phyloP scores from a whole-genome alignment of 192 early-diverging fungal genomes.

The Backusella liffmaniae region DNA sequence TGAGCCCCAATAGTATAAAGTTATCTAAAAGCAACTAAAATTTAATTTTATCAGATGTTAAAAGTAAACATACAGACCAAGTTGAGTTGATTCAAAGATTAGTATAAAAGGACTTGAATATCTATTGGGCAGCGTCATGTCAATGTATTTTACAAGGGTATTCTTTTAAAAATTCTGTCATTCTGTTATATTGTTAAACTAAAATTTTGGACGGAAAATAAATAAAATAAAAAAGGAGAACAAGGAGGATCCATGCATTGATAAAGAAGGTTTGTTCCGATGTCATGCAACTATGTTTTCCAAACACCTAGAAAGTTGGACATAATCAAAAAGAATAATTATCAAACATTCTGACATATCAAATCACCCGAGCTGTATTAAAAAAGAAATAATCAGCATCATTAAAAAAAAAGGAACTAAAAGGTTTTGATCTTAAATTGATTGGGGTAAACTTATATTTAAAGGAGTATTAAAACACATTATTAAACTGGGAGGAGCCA shows the following conservation, averaged over 20 bases:
- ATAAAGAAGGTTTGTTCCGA: slow-evolving; percentile 7
- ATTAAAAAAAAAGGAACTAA: background rate
- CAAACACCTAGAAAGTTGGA: background rate
- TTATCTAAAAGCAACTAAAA: background rate
- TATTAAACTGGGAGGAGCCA: background rate
- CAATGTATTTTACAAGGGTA: no score
- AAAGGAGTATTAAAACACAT: background rate
- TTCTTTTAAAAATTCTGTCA: no score
- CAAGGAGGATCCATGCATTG: background rate
- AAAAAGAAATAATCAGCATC: background rate
- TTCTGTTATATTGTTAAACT: no score
- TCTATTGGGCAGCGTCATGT: no score
- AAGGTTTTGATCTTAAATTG: background rate
- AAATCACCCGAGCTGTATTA: background rate
- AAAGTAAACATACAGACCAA: no score
- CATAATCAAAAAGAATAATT: background rate
- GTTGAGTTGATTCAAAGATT: no score
- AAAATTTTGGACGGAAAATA: no score
- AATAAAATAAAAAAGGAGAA: background rate
- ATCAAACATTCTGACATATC: background rate
- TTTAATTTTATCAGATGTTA: no score
- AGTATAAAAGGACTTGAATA: no score
- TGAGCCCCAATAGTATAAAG: background rate
- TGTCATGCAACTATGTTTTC: background rate
- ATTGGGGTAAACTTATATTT: background rate